Evolutionary conservation across 768 basidiomycete genomes (phyloP), one percentile per base, ranked within the genome.

Genomic region (Candolleomyces efflorescens): DNA sequence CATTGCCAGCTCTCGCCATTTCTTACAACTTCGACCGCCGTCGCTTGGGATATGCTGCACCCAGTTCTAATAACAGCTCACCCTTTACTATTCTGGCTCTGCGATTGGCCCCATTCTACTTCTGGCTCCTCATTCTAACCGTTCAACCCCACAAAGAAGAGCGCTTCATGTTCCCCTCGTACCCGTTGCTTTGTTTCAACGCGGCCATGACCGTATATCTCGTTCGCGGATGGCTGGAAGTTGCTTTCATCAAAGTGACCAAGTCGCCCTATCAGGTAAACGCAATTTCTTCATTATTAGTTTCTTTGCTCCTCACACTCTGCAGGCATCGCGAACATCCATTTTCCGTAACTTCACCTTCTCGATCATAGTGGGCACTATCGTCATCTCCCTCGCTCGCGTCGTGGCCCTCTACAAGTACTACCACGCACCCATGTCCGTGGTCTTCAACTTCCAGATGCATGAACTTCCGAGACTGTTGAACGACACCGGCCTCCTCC

Each of bases 101-200:
- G 55, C 82, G 94, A 38, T 77, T 98, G n/a, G 70, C 81, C n/a
- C 94, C 94, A 0, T 77, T 96, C 60, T 98, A 98, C 72, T 62
- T 98, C n/a, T 98, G 97, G 96, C 65, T 87, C 47, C 81, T 72
- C 1, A 87, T 97, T 60, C 74, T 99, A 62, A 85, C 84, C 3
- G 63, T 78, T 2, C 96, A 98, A 73, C 75, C 89, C 1, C 97
- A 99, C 73, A 99, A 99, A 73, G 97, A 99, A 72, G 97, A 99
- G 68, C 81, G 97, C n/a, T 99, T 99, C 75, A 90, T 98, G 86
- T 98, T 87, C 71, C 96, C 97, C 0, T 88, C 84, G 2, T 98
- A 96, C 69, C 90, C 93, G 1, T 71, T 98, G 32, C 72, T 98
- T 48, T 93, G 92, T 67, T 93, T 98, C 74, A 98, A 98, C 67